Base-by-base conservation (phyloP, 2,329 filamentous ascomycete species). In the Fusarium succisae region DNA sequence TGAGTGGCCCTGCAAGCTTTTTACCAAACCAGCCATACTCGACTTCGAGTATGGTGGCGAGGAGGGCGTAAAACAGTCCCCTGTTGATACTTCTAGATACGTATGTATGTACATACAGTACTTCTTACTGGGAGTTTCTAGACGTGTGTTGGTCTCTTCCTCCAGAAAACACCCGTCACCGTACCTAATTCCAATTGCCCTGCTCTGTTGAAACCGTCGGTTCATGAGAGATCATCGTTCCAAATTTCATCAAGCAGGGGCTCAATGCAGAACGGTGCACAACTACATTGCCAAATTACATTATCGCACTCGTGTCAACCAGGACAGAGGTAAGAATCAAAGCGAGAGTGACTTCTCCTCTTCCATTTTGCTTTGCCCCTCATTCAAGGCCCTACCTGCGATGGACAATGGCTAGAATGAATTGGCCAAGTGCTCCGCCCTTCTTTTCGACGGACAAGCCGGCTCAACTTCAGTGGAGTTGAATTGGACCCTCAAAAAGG, bases 401-500 rank as follows among this genome's bases (percentile, higher is more conserved):
- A 55, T 59, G 45, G 47, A 35, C 39, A 55, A 57, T 17, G 43
- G 35, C 35, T 37, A 37, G 35, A 37, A 41, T 43, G 30, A 11
- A 58, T 22, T 55, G 18, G 30, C 26, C 41, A 48, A 37, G 18
- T 38, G 64, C 64, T 70, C 72, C 64, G 70, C 65, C 56, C 43
- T 48, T 51, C 26, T 35, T 45, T 37, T 32, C 20, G 35, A 53
- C 45, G 56, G 62, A 59, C 39, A 47, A 45, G 53, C 50, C 66
- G 66, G 51, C 41, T 54, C 66, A 70, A 58, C 37, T 38, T 65
- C 26, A 54, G 56, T 35, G 66, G 70, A 22, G 47, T 67, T 48
- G 56, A 48, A 51, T 48, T 68, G 71, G 72, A 74, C 71, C 63
- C 72, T 74, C 67, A 61, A 67, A 65, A 58, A 70, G 53, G 67